These are phyloP conservation scores for Tagetes erecta DNA, from an alignment of 129 eudicot species.

Conservation along the genomic window DNA sequence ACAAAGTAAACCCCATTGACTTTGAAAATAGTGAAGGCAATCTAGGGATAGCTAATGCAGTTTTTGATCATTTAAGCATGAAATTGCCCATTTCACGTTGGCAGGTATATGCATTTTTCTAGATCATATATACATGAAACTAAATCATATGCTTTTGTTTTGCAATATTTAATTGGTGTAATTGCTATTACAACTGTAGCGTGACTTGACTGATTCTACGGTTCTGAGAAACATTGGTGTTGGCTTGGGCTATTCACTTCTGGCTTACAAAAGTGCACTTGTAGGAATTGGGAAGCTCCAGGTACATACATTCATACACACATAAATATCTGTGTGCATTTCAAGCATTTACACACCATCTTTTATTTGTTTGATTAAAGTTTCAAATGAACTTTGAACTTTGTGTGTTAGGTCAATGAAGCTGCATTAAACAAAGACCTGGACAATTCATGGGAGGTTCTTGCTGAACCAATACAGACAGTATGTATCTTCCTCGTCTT, in stretches of 20 bases:
- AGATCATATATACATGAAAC: background rate
- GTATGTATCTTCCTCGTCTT: slow-evolving; percentile 44
- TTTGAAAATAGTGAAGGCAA: slow-evolving; percentile 99
- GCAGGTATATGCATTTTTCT: slow-evolving; percentile 57
- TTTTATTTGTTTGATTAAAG: background rate
- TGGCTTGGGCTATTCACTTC: slow-evolving; percentile 79
- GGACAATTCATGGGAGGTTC: slow-evolving; percentile 95
- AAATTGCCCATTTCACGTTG: slow-evolving; percentile 92
- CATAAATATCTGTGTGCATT: background rate
- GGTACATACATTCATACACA: slow-evolving; percentile 38
- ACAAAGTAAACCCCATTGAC: slow-evolving; percentile 96
- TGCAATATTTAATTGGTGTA: slow-evolving; percentile 10
- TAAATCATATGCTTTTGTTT: background rate
- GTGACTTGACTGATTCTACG: slow-evolving; percentile 97
- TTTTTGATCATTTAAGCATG: slow-evolving; percentile 68
- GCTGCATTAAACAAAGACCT: slow-evolving; percentile 66
- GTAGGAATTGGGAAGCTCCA: slow-evolving; percentile 96
- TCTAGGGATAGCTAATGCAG: slow-evolving; percentile 79
- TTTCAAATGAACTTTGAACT: background rate
- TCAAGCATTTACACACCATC: background rate
- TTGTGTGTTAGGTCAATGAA: slow-evolving; percentile 70
- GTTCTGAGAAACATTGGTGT: slow-evolving; percentile 94
- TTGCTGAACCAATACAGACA: slow-evolving; percentile 98
- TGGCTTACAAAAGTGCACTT: slow-evolving; percentile 75
- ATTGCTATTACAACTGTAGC: slow-evolving; percentile 47